A percentile compares a stretch with the other conserved stretches of the same genome.
These are phyloP conservation scores for Kwoniella heveanensis DNA, from an alignment of 768 basidiomycete species.

Conservation along the genomic window DNA sequence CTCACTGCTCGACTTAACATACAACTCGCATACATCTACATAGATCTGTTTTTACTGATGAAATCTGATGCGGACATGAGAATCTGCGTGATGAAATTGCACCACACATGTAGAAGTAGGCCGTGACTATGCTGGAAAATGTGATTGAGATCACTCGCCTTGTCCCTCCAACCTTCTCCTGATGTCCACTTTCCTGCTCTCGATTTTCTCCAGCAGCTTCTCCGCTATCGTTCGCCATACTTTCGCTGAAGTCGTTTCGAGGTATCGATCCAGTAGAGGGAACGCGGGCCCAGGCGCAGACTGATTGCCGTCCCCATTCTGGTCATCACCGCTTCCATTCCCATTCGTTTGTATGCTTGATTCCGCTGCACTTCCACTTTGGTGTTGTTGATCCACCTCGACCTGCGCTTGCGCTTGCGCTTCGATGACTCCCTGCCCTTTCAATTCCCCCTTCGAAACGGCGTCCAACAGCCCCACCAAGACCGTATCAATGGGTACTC, in stretches of 20 bases:
- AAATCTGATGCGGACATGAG: too few relatives aligned
- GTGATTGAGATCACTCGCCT: neutral
- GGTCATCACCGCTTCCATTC: constrained; percentile 6
- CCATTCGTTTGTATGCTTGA: neutral
- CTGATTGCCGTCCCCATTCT: constrained; percentile 24
- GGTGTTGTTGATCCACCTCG: neutral
- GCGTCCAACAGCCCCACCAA: constrained; percentile 83
- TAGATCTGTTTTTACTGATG: too few relatives aligned
- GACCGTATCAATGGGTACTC: constrained; percentile 89
- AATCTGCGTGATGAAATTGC: too few relatives aligned
- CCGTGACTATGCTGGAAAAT: too few relatives aligned
- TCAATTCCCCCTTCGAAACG: constrained; percentile 54
- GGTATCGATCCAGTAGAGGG: constrained; percentile 66
- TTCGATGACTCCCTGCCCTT: constrained; percentile 17
- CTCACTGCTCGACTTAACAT: neutral
- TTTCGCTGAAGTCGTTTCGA: constrained; percentile 68
- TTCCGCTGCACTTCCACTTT: neutral
- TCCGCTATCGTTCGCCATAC: constrained; percentile 68
- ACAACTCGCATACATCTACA: neutral
- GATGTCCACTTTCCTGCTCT: constrained; percentile 19
- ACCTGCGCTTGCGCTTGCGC: neutral
- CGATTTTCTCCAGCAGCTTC: constrained; percentile 55
- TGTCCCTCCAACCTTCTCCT: constrained; percentile 4
- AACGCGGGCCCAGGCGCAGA: constrained; percentile 51
- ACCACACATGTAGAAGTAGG: too few relatives aligned